phyloP scores from a whole-genome alignment of 1,139 yeast genomes.

The Kodamaea ohmeri region DNA sequence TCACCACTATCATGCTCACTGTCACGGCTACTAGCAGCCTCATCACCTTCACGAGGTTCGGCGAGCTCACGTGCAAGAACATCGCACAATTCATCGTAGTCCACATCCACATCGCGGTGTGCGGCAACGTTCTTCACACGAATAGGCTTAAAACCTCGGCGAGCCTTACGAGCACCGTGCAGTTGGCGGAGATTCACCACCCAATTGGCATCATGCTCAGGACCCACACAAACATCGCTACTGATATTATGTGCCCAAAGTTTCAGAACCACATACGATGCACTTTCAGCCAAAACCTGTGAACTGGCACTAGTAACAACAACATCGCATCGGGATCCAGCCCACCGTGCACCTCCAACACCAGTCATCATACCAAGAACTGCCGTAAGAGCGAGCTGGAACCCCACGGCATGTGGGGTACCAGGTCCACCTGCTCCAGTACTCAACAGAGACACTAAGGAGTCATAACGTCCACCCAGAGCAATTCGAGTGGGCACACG shows the following conservation, averaged over 20 bases:
- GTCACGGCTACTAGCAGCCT: not conserved
- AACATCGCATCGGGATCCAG: slow-evolving; percentile 67
- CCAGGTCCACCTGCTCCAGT: slow-evolving; percentile 31
- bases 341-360: slow-evolving; percentile 23
- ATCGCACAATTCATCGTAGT: slow-evolving; percentile 58
- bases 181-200: slow-evolving; percentile 69
- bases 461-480: slow-evolving; percentile 92
- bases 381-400: slow-evolving; percentile 53
- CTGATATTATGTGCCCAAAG: slow-evolving; percentile 73
- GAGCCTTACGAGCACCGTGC: slow-evolving; percentile 25
- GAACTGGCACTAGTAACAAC: slow-evolving; percentile 66
- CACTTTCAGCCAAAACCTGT: slow-evolving; percentile 51
- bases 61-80: slow-evolving; percentile 47
- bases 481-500: slow-evolving; percentile 53
- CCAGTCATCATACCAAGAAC: slow-evolving; percentile 45
- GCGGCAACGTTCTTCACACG: slow-evolving; percentile 62
- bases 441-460: slow-evolving; percentile 54
- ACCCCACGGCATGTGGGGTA: slow-evolving; percentile 72
- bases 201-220: slow-evolving; percentile 70
- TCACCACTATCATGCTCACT: not conserved
- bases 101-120: slow-evolving; percentile 67
- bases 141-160: slow-evolving; percentile 60
- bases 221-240: slow-evolving; percentile 71
- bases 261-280: slow-evolving; percentile 57
- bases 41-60: slow-evolving; percentile 17